Percentiles rank a stretch among this genome's conserved stretches.
These are phyloP conservation scores for Xerocomus nothofagi DNA, from an alignment of 1,284 basidiomycete species.

Conservation along the genomic window DNA sequence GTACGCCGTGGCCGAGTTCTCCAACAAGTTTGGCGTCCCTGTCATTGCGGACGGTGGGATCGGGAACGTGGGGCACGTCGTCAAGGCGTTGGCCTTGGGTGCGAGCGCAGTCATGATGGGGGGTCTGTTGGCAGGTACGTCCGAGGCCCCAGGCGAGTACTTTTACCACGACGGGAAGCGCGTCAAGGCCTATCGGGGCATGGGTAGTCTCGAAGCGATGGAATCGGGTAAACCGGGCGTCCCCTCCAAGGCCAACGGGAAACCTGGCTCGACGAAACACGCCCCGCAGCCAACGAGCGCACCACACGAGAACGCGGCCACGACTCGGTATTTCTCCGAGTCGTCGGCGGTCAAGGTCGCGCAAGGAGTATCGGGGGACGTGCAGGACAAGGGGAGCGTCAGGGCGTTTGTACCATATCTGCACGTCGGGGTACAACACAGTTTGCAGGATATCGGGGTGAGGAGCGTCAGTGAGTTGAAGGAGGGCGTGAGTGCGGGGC, in stretches of 20 bases:
- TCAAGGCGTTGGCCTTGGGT: constrained; percentile 93
- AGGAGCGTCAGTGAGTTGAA: constrained; percentile 64
- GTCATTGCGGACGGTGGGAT: constrained; percentile 99
- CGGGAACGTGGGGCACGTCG: constrained; percentile 94
- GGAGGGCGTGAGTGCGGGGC: constrained; percentile 61
- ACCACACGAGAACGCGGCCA: constrained; percentile 91
- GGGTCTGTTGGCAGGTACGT: constrained; percentile 91
- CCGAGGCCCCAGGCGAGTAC: constrained; percentile 98
- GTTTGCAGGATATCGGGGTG: constrained; percentile 92
- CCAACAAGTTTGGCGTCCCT: constrained; percentile 91
- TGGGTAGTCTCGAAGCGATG: constrained; percentile 98
- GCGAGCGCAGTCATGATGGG: constrained; percentile 99
- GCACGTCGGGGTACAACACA: constrained; percentile 92
- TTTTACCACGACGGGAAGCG: constrained; percentile 99
- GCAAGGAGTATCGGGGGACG: constrained; percentile 95
- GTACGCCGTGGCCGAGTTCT: constrained; percentile 92
- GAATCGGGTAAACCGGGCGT: constrained; percentile 69
- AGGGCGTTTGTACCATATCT: constrained; percentile 92
- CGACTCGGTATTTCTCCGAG: constrained; percentile 97
- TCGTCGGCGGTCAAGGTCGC: constrained; percentile 94
- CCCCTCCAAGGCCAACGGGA: constrained; percentile 29
- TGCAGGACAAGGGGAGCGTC: constrained; percentile 95
- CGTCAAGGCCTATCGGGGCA: constrained; percentile 98
- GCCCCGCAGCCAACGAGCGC: constrained; percentile 46
- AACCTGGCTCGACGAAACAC: constrained; percentile 46